Evolutionary conservation across 441 rosid species (phyloP), one percentile per base, ranked within the genome.

Genomic region (Pelargonium cotyledonis): DNA sequence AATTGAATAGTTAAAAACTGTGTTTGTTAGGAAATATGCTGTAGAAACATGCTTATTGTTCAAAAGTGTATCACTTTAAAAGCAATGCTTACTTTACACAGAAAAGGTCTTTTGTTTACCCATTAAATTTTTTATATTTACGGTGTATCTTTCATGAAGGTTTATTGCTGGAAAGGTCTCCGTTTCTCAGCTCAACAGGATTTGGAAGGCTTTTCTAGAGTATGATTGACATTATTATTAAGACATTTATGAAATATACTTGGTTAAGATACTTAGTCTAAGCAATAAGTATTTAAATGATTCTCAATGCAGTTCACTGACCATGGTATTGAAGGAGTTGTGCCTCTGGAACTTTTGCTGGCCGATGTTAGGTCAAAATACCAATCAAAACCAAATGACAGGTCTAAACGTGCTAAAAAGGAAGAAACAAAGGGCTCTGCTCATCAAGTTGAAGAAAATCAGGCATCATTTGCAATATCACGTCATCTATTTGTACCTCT

Each of bases 151-250:
- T 15, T 65, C 53, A 69, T 73, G 73, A 82, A 92, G 99, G 99
- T 95, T 73, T 95, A 92, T 72, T 95, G 99, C 86, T 92, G 98
- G 98, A 95, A 95, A 81, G 99, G 99, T 73, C 88, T 95, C 41
- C 89, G 97, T 10, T 78, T 89, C 75, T 77, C 99, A 67, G 98
- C 99, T 65, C 83, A 97, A 73, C 99, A 95, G 82, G 98, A 95
- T 80, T 83, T 95, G 81, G 98, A 95, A 70, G 97, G 97, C 68
- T 95, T 95, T 80, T 95, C 99, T 44, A 84, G 89, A 68, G 98
- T 95, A 92, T 4, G 84, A 40, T 43, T 23, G 62, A 51, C 26
- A 57, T 65, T 65, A 44, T 51, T 74, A 51, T 16, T 53, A 21
- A 49, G 51, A 57, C 58, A 35, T 21, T 21, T 21, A 21, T 21